These are phyloP conservation scores for Beauveria bassiana DNA, from an alignment of 2,329 filamentous ascomycete species.

Conservation along the genomic window DNA sequence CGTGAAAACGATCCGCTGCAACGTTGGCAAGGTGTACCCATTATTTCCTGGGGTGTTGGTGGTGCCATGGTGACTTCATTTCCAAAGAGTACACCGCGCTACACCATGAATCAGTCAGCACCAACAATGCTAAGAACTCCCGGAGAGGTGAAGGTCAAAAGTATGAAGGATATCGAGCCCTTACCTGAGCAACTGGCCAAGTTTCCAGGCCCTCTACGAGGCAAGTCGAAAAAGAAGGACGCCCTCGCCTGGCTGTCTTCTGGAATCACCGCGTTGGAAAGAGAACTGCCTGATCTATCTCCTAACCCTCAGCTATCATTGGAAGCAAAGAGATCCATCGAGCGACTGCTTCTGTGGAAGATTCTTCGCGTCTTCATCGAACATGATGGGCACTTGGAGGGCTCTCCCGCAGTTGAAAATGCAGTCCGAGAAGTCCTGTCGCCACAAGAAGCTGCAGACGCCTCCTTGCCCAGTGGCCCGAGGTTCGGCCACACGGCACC, in stretches of 20 bases:
- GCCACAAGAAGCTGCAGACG: slow-evolving; percentile 33
- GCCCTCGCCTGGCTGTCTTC: slow-evolving; percentile 69
- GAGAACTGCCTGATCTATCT: slow-evolving; percentile 40
- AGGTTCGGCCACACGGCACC: slow-evolving; percentile 20
- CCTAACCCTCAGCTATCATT: slow-evolving; percentile 45
- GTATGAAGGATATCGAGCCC: slow-evolving; percentile 65
- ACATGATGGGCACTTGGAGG: slow-evolving; percentile 75
- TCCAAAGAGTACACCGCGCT: slow-evolving; percentile 81
- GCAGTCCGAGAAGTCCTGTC: slow-evolving; percentile 69
- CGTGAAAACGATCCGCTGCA: slow-evolving; percentile 69
- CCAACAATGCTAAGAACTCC: slow-evolving; percentile 77
- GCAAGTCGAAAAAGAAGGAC: slow-evolving; percentile 95
- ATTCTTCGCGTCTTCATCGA: slow-evolving; percentile 76
- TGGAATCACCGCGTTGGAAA: slow-evolving; percentile 69
- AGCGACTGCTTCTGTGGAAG: slow-evolving; percentile 82
- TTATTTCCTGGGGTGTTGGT: slow-evolving; percentile 83
- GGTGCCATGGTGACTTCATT: slow-evolving; percentile 78
- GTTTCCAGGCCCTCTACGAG: slow-evolving; percentile 84
- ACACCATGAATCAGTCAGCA: slow-evolving; percentile 62
- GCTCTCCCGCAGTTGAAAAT: slow-evolving; percentile 61
- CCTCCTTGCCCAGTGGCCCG: slow-evolving; percentile 17
- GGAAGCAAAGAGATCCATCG: slow-evolving; percentile 64
- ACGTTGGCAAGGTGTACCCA: slow-evolving; percentile 82
- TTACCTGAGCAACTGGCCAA: slow-evolving; percentile 64
- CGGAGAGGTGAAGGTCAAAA: slow-evolving; percentile 73